Percentiles rank a stretch among this genome's conserved stretches.
phyloP scores from a whole-genome alignment of 2,329 filamentous ascomycete genomes.

The Dactylellina haptotyla region DNA sequence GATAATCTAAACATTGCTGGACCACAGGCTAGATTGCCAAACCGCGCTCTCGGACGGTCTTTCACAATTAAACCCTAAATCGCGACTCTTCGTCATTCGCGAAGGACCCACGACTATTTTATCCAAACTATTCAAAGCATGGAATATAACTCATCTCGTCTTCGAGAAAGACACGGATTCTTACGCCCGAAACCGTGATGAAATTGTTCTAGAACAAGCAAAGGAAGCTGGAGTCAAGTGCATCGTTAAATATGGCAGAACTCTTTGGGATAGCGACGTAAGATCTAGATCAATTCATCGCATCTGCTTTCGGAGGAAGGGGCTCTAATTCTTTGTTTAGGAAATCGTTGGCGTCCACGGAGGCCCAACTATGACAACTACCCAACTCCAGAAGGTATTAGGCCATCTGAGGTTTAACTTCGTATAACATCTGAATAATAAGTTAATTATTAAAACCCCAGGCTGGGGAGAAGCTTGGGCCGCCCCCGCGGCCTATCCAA shows the following conservation, averaged over 20 bases:
- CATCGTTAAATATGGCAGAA: constrained; percentile 72
- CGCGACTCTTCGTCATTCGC: constrained; percentile 76
- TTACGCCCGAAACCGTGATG: constrained; percentile 74
- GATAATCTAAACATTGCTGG: too few relatives aligned
- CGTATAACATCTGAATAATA: neutral
- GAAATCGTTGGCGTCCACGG: constrained; percentile 71
- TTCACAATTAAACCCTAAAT: constrained; percentile 74
- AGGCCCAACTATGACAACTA: constrained; percentile 78
- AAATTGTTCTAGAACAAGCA: constrained; percentile 69
- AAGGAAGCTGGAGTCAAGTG: constrained; percentile 74
- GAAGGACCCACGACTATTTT: constrained; percentile 77
- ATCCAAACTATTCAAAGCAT: constrained; percentile 76
- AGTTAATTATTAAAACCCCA: neutral
- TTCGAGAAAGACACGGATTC: constrained; percentile 83
- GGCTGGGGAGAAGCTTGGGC: constrained; percentile 72
- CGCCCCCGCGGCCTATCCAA: constrained; percentile 71
- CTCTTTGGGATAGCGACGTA: constrained; percentile 77
- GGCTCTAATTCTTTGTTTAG: neutral
- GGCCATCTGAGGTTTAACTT: neutral
- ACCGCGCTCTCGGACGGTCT: constrained; percentile 75
- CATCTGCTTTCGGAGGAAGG: neutral
- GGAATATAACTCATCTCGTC: constrained; percentile 78
- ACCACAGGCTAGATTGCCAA: constrained; percentile 74
- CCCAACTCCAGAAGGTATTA: constrained; percentile 68
- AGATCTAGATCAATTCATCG: neutral